Base-by-base conservation (phyloP, 805 yeast genomes). In the Ogataea philodendri region DNA sequence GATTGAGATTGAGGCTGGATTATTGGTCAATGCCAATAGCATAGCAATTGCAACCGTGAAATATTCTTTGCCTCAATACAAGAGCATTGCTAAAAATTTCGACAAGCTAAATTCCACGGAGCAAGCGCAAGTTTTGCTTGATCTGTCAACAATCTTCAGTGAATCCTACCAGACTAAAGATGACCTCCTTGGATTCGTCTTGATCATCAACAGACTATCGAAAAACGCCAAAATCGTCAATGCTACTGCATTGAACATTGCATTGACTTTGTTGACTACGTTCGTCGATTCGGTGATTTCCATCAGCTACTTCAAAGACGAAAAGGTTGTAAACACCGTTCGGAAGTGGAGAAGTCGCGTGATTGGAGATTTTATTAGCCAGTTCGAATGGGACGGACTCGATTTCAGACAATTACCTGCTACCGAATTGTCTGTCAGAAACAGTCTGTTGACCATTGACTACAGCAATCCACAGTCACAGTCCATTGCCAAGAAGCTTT, bases 1-100 rank as follows among this genome's bases (percentile, higher is more conserved):
- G 27, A 49, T 57, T 48, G 40, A 41, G 15, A 42, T 56, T 21
- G 46, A 44, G 8, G 15, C 34, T 11, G 36, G 44, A 5, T 48
- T 74, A 8, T 53, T 60, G 13, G 42, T 72, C 17, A 77, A 78
- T 47, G 53, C 69, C 14, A 65, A 68, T 39, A 62, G 65, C 44
- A 51, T 65, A 15, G 78, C 76, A 2, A 63, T 74, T 42, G 72
- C 68, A 44, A 66, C 70, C 33, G 72, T 72, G 1, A 63, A 70
- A 8, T 81, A 80, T 45, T 62, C 64, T 3, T 38, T 46, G 3
- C 51, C 46, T 2, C 27, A 54, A 5, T 50, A 55, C 20, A 28
- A 50, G 1, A 42, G 45, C 9, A 49, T 69, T n/a, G 49, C 59
- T 1, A 17, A 26, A 2, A 45, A 49, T 14, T 42, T 55, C 10